Evolutionary conservation across 1,284 basidiomycete species (phyloP).

Genomic region (Ceratobasidium sp.): DNA sequence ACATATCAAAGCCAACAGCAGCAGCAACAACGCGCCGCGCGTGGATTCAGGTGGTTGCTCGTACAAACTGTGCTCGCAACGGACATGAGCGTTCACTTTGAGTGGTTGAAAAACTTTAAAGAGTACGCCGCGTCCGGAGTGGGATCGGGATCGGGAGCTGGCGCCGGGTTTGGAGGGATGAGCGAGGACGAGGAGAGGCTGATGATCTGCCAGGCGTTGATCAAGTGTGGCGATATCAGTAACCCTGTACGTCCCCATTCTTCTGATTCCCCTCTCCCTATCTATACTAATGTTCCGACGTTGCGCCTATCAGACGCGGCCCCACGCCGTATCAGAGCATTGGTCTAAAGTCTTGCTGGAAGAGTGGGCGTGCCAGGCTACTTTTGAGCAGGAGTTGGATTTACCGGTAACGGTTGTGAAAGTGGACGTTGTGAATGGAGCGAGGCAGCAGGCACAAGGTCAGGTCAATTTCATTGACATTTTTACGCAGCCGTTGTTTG

Average conservation of each 20-base stretch:
- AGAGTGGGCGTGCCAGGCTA: constrained; percentile 90
- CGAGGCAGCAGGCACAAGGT: constrained; percentile 77
- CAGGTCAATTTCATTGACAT: constrained; percentile 91
- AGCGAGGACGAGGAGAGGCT: constrained; percentile 61
- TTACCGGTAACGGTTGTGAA: constrained; percentile 75
- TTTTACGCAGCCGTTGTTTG: constrained; percentile 85
- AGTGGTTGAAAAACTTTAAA: constrained; percentile 78
- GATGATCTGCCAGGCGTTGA: constrained; percentile 86
- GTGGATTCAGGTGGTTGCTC: constrained; percentile 75
- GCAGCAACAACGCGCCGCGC: background rate
- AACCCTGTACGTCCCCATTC: constrained; percentile 77
- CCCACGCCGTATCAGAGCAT: constrained; percentile 85
- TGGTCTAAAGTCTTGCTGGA: constrained; percentile 89
- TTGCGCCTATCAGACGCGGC: constrained; percentile 86
- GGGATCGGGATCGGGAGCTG: constrained; percentile 11
- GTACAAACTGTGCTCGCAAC: constrained; percentile 86
- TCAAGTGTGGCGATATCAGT: constrained; percentile 97
- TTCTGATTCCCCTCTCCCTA: constrained; percentile 17
- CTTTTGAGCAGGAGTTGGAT: constrained; percentile 79
- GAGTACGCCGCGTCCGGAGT: constrained; percentile 17
- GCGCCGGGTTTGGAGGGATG: constrained; percentile 54
- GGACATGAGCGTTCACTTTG: constrained; percentile 89
- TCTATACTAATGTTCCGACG: constrained; percentile 33
- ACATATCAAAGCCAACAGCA: constrained; percentile 19
- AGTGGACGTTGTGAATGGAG: constrained; percentile 55